These are phyloP conservation scores for Linnemannia elongata DNA, from an alignment of 192 early-diverging fungal species.

Conservation along the genomic window DNA sequence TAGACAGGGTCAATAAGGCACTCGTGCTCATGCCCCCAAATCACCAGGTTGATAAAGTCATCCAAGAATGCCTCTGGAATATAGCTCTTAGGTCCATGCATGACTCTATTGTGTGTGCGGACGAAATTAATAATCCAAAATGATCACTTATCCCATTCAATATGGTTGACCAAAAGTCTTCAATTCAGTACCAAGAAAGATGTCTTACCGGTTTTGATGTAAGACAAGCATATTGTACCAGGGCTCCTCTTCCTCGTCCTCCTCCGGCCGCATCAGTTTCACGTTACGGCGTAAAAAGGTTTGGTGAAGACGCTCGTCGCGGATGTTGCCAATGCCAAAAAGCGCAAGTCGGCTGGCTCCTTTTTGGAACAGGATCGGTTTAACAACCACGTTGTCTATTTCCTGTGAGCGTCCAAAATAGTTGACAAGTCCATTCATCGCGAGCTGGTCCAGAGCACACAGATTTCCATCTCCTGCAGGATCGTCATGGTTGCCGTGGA, in stretches of 20 bases:
- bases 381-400: conserved; percentile 82
- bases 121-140: neutral
- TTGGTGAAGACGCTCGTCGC: conserved; percentile 90
- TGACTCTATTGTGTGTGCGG: conserved; percentile 58
- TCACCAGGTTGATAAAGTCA: conserved; percentile 82
- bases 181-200: neutral
- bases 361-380: conserved; percentile 88
- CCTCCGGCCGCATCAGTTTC: conserved; percentile 76
- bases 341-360: conserved; percentile 82
- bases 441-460: conserved; percentile 87
- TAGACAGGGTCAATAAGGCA: conserved; percentile 84
- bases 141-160: no score
- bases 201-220: conserved; percentile 87
- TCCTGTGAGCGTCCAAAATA: conserved; percentile 88
- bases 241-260: conserved; percentile 66
- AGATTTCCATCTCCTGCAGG: conserved; percentile 88
- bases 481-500: conserved; percentile 98
- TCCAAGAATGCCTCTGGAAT: conserved; percentile 91
- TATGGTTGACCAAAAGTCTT: neutral
- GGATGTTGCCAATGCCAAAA: conserved; percentile 93
- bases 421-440: conserved; percentile 86
- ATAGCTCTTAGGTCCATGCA: conserved; percentile 86
- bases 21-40: conserved; percentile 99
- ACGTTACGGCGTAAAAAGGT: conserved; percentile 81
- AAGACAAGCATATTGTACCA: conserved; percentile 95